Evolutionary conservation across 306 rosid genomes (phyloP).

Genomic region (Cucurbita pepo): DNA sequence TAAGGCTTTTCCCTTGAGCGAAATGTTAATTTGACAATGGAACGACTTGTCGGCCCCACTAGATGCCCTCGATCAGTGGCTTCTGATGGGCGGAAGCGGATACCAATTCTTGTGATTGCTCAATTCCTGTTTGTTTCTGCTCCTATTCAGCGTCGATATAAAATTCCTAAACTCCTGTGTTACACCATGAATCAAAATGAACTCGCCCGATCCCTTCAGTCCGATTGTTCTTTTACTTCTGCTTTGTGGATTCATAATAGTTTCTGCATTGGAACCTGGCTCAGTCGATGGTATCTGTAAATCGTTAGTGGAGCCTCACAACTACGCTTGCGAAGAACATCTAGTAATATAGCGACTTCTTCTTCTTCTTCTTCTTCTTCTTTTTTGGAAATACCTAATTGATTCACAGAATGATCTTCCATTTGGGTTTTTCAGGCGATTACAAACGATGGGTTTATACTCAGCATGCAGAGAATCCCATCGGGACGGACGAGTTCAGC

Average conservation of each 20-base stretch:
- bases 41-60: constrained; percentile 4
- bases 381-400: background rate
- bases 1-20: background rate
- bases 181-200: background rate
- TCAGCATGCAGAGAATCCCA: constrained; percentile 54
- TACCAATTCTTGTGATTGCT: constrained; percentile 9
- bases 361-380: background rate
- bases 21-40: background rate
- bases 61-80: constrained; percentile 17
- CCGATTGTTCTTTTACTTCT: constrained; percentile 10
- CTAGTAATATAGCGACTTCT: constrained; percentile 14
- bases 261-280: background rate
- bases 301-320: constrained; percentile 38
- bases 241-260: constrained; percentile 7
- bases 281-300: constrained; percentile 33
- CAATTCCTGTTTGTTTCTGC: constrained; percentile 7
- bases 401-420: background rate
- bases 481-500: constrained; percentile 12
- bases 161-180: background rate
- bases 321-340: constrained; percentile 57
- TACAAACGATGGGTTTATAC: constrained; percentile 54
- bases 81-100: background rate
- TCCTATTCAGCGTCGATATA: constrained; percentile 8
- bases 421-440: constrained; percentile 33
- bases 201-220: constrained; percentile 15